A percentile compares a stretch with the other conserved stretches of the same genome.
These are phyloP conservation scores for Pseudocercospora ulei DNA, from an alignment of 2,329 filamentous ascomycete species.

Conservation along the genomic window DNA sequence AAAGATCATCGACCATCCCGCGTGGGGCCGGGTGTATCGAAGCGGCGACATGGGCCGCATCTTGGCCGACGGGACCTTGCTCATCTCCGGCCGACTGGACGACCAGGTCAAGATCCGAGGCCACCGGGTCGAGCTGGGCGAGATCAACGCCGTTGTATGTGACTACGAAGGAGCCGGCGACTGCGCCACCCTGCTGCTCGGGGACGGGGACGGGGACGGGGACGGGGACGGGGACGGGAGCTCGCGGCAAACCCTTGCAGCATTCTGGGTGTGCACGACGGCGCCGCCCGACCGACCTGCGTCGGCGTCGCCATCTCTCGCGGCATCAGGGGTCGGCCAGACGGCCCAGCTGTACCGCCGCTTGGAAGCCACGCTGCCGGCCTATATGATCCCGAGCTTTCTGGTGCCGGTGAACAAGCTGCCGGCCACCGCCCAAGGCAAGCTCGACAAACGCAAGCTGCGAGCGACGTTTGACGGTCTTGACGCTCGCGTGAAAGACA, in stretches of 20 bases:
- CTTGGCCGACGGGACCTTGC: constrained; percentile 63
- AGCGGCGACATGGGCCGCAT: constrained; percentile 75
- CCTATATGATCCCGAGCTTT: constrained; percentile 70
- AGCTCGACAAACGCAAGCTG: constrained; percentile 56
- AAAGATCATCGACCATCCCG: constrained; percentile 60
- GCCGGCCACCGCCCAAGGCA: constrained; percentile 64
- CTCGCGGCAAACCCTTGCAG: constrained; percentile 49
- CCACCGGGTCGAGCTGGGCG: constrained; percentile 66
- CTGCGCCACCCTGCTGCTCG: constrained; percentile 54
- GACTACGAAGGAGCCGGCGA: constrained; percentile 47
- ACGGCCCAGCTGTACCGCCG: constrained; percentile 44
- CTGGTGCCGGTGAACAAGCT: constrained; percentile 60
- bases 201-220: too few species aligned
- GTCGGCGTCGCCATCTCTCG: background rate
- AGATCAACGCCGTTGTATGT: constrained; percentile 58
- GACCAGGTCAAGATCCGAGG: constrained; percentile 75
- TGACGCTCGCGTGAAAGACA: constrained; percentile 40
- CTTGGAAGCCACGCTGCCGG: constrained; percentile 51
- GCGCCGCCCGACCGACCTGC: background rate
- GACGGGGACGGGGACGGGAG: too few species aligned
- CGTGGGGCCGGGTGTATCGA: constrained; percentile 64
- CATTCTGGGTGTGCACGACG: constrained; percentile 57
- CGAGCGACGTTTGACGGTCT: constrained; percentile 43
- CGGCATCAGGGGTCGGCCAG: constrained; percentile 4
- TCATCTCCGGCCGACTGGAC: constrained; percentile 64